Base-by-base conservation (phyloP, 2,329 filamentous ascomycete genomes). In the Nigrospora sphaerica region DNA sequence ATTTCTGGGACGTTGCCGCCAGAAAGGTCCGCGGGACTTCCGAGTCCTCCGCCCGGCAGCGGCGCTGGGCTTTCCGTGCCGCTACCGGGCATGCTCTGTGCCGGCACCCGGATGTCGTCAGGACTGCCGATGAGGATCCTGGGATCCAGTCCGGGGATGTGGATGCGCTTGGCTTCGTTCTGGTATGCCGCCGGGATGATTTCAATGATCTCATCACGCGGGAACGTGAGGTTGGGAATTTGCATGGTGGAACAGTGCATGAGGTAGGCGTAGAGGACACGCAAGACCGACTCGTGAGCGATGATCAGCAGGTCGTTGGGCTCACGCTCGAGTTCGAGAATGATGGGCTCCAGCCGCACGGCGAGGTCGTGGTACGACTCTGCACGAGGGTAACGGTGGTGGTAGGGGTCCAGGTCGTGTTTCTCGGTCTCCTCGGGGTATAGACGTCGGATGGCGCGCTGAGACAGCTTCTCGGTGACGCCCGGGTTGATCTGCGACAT, bases 301-400 rank as follows among this genome's bases (percentile, higher is more conserved):
- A 98, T 96, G 61, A 98, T 96, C 45, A 98, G 78, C n/a, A 98
- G 77, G 62, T 98, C 93, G 54, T 95, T 95, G 58, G 96, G 88
- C 69, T 98, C 93, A 38, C 93, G 85, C 71, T 98, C 93, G 13
- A 98, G 79, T 64, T 98, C 93, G 31, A 98, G 80, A 60, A 98
- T 98, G 59, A 98, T 95, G 36, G 93, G 95, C 64, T 98, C 93
- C 40, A 98, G 81, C 18, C 93, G 88, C 49, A 98, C 93, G n/a
- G 93, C 93, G 38, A 98, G 82, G 61, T 98, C 93, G 63, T 98
- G 93, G 66, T 98, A 98, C 10, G 92, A 97, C 87, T 98, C 93
- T 50, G 92, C 92, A 51, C 93, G 80, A 9, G 93, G 93, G 62
- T 96, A 98, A 35, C 93, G 81, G 65, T 98, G 93, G 61, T 98